Base-by-base conservation (phyloP, 1,139 yeast species). In the Entelexis paramagnoliae region DNA sequence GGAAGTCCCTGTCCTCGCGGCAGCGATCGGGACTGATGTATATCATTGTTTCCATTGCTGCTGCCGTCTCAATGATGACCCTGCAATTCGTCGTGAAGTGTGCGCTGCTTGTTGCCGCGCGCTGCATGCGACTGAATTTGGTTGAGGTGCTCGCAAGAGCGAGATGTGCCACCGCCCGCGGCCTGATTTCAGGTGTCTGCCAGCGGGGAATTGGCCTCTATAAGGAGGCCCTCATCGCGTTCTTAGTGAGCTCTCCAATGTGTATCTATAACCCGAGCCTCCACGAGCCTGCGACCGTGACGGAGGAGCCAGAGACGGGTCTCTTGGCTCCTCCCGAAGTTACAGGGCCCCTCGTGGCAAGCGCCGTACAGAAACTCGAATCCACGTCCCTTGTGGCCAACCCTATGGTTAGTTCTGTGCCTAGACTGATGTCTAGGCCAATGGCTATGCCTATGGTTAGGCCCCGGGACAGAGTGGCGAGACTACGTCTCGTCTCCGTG, bases 401-500 rank as follows among this genome's bases (percentile, higher is more conserved):
- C 33, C 43, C n/a, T n/a, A n/a, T n/a, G n/a, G n/a, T n/a, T n/a
- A n/a, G n/a, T n/a, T n/a, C n/a, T n/a, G n/a, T n/a, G n/a, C n/a
- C n/a, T n/a, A n/a, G n/a, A n/a, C n/a, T n/a, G n/a, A n/a, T n/a
- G n/a, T n/a, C n/a, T n/a, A n/a, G n/a, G n/a, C n/a, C n/a, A n/a
- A n/a, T n/a, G n/a, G n/a, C n/a, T n/a, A n/a, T n/a, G n/a, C n/a
- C n/a, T n/a, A n/a, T n/a, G 43, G 43, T 17, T n/a, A 3, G 20
- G 22, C 32, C 43, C 20, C 43, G 32, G 43, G 33, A 10, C 3
- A 13, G 9, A n/a, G 45, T 29, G 45, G 45, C 45, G 26, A 41
- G 45, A 41, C 45, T 10, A 17, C 24, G 45, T 41, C 35, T 41
- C 26, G 45, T 41, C 26, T 28, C 45, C 34, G 45, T 41, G 45